Evolutionary conservation across 2,329 filamentous ascomycete species (phyloP), one percentile per base, ranked within the genome.

Genomic region (Teratosphaeria pseudoeucalypti): DNA sequence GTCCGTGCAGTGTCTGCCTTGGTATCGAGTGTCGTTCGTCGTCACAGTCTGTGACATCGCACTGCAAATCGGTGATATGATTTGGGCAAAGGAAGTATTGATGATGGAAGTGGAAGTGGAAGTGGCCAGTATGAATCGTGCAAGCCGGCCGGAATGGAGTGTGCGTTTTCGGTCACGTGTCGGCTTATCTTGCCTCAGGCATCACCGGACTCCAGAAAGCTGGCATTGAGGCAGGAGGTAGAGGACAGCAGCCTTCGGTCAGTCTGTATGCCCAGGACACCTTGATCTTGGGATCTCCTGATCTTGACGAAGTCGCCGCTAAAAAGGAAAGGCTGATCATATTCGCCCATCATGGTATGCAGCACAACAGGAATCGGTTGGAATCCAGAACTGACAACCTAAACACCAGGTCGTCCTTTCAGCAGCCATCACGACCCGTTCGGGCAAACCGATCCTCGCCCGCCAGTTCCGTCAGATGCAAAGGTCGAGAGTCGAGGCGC

Each of bases 391-490:
- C 54, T 49, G 11, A 49, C 37, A 39, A 39, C 37, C 23, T 49
- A 23, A 19, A 14, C 52, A 64, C 34, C 68, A 96, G 94, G 94
- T 99, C 76, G 90, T 99, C 76, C 90, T 99, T 75, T 94, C 92
- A 77, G 94, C 94, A 72, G 97, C 94, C 72, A 96, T 99, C 81
- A 97, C 92, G 79, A 99, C 95, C 75, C 87, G 94, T 69, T 94
- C 94, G 75, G 94, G 94, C 75, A 99, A 99, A 82, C 90, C 92
- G 77, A 92, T 99, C 72, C 87, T 99, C 76, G 97, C 94, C 65
- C 88, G 95, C 72, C 91, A 96, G 78, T 99, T 99, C 77, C 87
- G 92, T 69, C 92, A 97, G 79, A 97, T 99, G 84, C 89, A 92
- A 75, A 85, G 94, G 74, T 96, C 95, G 56, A 86, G 95, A 73